A percentile compares a stretch with the other conserved stretches of the same genome.
Conservation (phyloP, 108 stramenopile species). For the Cyclotella distinguenda region DNA sequence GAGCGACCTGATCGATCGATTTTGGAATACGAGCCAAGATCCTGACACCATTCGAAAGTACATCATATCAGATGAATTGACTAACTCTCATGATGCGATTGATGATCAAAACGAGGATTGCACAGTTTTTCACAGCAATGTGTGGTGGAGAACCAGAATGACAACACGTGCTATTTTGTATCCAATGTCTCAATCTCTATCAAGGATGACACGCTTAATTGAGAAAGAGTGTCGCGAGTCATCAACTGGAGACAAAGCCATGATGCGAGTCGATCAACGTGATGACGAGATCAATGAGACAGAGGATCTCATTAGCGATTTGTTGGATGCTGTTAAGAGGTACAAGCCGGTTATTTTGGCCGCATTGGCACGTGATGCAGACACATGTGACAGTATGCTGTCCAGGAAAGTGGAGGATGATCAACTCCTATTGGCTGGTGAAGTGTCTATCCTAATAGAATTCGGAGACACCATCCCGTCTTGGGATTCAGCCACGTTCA, state of each 20-base stretch:
- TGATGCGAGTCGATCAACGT: constrained; percentile 8
- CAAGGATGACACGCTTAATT: constrained; percentile 16
- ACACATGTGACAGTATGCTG: constrained; percentile 37
- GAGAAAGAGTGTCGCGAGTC: constrained; percentile 25
- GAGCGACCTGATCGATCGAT: constrained; percentile 54
- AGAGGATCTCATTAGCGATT: constrained; percentile 47
- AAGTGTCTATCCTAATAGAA: constrained; percentile 42
- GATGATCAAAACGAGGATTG: constrained; percentile 13
- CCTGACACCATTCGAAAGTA: constrained; percentile 51
- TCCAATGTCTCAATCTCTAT: constrained; percentile 23
- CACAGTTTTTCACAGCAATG: constrained; percentile 23
- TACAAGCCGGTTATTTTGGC: constrained; percentile 52
- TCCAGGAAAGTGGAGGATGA: constrained; percentile 40
- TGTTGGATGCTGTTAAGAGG: constrained; percentile 42
- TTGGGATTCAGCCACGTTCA: constrained; percentile 31
- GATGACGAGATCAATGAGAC: constrained; percentile 47
- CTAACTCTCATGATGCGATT: constrained; percentile 21
- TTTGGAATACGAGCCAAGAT: constrained; percentile 65
- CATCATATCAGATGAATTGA: constrained; percentile 65
- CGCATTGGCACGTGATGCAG: constrained; percentile 57
- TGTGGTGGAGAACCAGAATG: constrained; percentile 51
- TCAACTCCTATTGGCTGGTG: constrained; percentile 47
- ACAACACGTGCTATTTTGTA: constrained; percentile 37
- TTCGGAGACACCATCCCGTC: constrained; percentile 37
- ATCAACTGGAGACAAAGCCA: constrained; percentile 4